Evolutionary conservation across 257 asterid species (phyloP).

Genomic region (Plectranthus barbatus): DNA sequence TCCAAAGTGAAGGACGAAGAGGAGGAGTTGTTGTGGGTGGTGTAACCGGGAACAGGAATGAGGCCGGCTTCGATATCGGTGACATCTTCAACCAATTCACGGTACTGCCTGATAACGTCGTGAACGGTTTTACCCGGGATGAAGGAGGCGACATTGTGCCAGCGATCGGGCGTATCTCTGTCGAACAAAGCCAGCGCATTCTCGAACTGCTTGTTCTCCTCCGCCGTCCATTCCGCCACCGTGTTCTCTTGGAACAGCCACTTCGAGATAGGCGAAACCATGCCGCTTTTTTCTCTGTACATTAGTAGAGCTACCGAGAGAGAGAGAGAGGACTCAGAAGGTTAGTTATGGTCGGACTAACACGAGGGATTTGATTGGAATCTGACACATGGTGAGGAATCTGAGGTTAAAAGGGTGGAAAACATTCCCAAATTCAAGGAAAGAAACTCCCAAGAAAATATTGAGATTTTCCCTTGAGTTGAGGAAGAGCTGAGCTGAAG

Average conservation of each 20-base stretch:
- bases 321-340: not conserved
- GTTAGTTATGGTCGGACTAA: slow-evolving; percentile 21
- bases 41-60: slow-evolving; percentile 58
- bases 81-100: slow-evolving; percentile 61
- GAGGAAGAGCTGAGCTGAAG: no score
- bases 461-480: no score
- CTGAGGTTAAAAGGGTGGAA: slow-evolving; percentile 43
- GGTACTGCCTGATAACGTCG: slow-evolving; percentile 66
- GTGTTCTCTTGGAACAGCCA: slow-evolving; percentile 54
- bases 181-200: slow-evolving; percentile 72
- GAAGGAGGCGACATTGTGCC: slow-evolving; percentile 76
- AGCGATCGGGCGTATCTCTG: slow-evolving; percentile 75
- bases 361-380: slow-evolving; percentile 26
- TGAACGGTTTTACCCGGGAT: slow-evolving; percentile 64
- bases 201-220: slow-evolving; percentile 74
- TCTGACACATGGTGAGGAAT: slow-evolving; percentile 59
- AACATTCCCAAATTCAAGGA: slow-evolving; percentile 53
- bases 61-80: slow-evolving; percentile 71
- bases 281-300: slow-evolving; percentile 44
- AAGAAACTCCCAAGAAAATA: slow-evolving; percentile 7
- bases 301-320: not conserved
- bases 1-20: slow-evolving; percentile 59
- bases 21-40: slow-evolving; percentile 8
- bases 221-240: slow-evolving; percentile 54
- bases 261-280: slow-evolving; percentile 28